Conservation (phyloP, 179 eudicot genomes). For the Drosera spatulata region DNA sequence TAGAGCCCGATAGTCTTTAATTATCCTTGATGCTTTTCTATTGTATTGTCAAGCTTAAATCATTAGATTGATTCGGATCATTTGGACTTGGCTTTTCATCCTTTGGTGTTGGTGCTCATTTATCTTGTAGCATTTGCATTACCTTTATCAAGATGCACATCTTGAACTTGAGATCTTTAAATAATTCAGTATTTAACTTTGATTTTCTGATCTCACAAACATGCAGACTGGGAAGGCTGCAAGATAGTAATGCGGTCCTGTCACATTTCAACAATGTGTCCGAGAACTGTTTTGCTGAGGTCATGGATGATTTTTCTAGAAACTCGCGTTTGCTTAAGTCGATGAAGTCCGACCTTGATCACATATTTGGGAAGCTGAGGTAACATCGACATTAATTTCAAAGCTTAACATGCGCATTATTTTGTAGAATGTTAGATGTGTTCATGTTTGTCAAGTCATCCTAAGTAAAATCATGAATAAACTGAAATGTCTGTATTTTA, state of each 20-base stretch:
- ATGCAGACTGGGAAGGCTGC: constrained; percentile 76
- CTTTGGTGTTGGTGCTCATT: too few relatives aligned
- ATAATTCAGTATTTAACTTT: too few relatives aligned
- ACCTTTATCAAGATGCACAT: too few relatives aligned
- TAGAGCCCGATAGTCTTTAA: too few relatives aligned
- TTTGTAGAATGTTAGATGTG: background rate
- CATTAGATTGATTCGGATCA: too few relatives aligned
- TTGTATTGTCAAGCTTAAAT: too few relatives aligned
- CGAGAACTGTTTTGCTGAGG: constrained; percentile 66
- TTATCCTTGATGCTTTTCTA: too few relatives aligned
- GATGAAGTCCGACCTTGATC: constrained; percentile 89
- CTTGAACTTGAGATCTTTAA: too few relatives aligned
- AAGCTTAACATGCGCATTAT: background rate
- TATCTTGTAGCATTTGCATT: too few relatives aligned
- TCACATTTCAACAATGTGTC: constrained; percentile 88
- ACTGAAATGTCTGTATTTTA: too few relatives aligned
- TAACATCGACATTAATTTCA: constrained; percentile 3
- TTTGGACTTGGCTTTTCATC: background rate
- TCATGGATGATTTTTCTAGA: constrained; percentile 59
- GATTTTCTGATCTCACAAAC: too few relatives aligned
- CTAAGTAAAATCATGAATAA: too few relatives aligned
- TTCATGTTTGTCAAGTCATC: background rate
- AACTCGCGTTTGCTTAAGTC: constrained; percentile 68
- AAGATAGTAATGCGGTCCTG: constrained; percentile 91
- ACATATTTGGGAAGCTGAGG: constrained; percentile 84